Evolutionary conservation across 192 early-diverging fungal species (phyloP).

Genomic region (Backusella mclennaniae): DNA sequence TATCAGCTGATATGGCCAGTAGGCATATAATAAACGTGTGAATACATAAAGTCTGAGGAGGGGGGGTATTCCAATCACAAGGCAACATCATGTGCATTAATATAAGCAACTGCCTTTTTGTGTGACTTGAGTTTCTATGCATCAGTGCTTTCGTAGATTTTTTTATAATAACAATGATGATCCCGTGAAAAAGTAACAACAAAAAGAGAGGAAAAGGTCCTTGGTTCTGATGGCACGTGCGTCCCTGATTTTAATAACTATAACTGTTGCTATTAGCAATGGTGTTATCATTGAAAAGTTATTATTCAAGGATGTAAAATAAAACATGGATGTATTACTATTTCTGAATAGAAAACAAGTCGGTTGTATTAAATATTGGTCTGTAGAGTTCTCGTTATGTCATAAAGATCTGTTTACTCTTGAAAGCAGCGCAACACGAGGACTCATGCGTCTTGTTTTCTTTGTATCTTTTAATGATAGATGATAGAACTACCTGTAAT

Average conservation of each 20-base stretch:
- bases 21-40: constrained; percentile 10
- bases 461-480: background rate
- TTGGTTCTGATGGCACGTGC: constrained; percentile 4
- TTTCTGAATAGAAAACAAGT: background rate
- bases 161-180: constrained; percentile 3
- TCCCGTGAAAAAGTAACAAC: background rate
- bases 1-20: background rate
- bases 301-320: background rate
- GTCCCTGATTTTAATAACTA: background rate
- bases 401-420: background rate
- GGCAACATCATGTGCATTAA: constrained; percentile 4
- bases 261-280: background rate
- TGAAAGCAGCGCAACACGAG: background rate
- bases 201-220: background rate
- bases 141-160: background rate
- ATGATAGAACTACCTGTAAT: background rate
- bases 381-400: background rate
- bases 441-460: background rate
- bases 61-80: background rate
- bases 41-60: background rate
- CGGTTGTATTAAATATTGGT: background rate
- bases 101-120: constrained; percentile 3
- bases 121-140: background rate
- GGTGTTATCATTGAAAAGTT: background rate
- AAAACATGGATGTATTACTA: background rate